A percentile compares a stretch with the other conserved stretches of the same genome.
Evolutionary conservation across 2,329 filamentous ascomycete genomes (phyloP).

Genomic region (Fusarium sp.): DNA sequence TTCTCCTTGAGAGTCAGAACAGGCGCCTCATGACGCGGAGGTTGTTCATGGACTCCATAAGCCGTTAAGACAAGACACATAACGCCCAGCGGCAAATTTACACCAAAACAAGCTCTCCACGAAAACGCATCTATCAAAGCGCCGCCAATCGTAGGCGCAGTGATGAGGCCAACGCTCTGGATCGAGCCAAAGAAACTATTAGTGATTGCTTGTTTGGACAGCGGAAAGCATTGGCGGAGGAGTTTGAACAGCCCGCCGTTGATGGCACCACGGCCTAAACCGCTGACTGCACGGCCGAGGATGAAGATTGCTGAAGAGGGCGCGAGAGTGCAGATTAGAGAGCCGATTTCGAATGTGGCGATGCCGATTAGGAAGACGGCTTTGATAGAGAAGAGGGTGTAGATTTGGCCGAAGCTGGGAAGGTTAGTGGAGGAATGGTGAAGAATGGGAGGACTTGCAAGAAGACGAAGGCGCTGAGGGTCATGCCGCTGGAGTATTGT

Average conservation of each 20-base stretch:
- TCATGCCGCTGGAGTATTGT: slow-evolving; percentile 31
- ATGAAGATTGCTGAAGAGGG: slow-evolving; percentile 50
- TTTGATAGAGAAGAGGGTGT: slow-evolving; percentile 46
- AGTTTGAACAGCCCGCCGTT: slow-evolving; percentile 42
- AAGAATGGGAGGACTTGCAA: not conserved
- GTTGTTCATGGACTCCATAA: slow-evolving; percentile 34
- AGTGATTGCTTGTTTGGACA: slow-evolving; percentile 31
- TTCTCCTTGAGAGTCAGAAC: slow-evolving; percentile 26
- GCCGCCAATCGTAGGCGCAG: slow-evolving; percentile 37
- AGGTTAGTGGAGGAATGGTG: not conserved
- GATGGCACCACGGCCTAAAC: slow-evolving; percentile 45
- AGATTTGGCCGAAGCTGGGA: slow-evolving; percentile 45
- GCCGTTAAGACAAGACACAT: slow-evolving; percentile 27
- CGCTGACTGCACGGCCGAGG: slow-evolving; percentile 51
- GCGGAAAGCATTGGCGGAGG: slow-evolving; percentile 36
- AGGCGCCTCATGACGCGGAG: not conserved
- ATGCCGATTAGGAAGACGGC: slow-evolving; percentile 44
- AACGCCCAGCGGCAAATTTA: slow-evolving; percentile 34
- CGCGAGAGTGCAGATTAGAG: slow-evolving; percentile 50
- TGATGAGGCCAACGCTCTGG: slow-evolving; percentile 33
- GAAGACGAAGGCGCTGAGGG: slow-evolving; percentile 40
- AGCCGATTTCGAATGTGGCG: slow-evolving; percentile 47
- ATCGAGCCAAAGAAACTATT: slow-evolving; percentile 35
- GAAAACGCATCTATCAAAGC: slow-evolving; percentile 32
- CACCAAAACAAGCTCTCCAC: slow-evolving; percentile 41